A percentile compares a stretch with the other conserved stretches of the same genome.
Evolutionary conservation across 2,329 filamentous ascomycete species (phyloP).

Genomic region (Calonectria montana): DNA sequence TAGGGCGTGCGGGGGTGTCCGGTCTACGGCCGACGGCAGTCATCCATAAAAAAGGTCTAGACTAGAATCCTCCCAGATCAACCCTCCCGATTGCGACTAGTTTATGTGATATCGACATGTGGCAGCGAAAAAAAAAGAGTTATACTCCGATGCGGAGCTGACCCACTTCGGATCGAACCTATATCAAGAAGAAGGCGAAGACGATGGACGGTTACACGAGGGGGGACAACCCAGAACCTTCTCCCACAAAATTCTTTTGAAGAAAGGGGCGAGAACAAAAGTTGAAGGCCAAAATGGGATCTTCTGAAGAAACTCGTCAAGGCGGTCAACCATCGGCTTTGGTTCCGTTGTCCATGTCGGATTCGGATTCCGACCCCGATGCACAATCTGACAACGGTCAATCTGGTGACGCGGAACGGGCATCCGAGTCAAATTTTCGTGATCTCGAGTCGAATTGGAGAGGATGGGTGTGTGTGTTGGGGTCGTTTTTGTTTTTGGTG

Average conservation of each 20-base stretch:
- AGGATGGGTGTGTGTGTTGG: slow-evolving; percentile 41
- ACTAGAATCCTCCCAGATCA: not conserved
- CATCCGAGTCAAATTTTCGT: slow-evolving; percentile 15
- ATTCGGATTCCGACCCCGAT: slow-evolving; percentile 29
- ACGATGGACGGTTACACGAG: not conserved
- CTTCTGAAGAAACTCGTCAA: not conserved
- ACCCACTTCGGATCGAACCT: slow-evolving; percentile 6
- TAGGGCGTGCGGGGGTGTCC: slow-evolving; percentile 17
- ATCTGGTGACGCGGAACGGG: slow-evolving; percentile 28
- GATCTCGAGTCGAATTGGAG: slow-evolving; percentile 32
- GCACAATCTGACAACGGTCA: slow-evolving; percentile 14
- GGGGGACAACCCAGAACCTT: not conserved
- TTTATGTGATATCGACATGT: slow-evolving; percentile 4
- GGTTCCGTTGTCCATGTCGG: slow-evolving; percentile 11
- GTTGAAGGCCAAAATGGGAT: not conserved
- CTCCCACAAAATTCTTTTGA: not conserved
- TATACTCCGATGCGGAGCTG: slow-evolving; percentile 22
- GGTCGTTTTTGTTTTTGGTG: slow-evolving; percentile 35
- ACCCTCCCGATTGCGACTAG: slow-evolving; percentile 10
- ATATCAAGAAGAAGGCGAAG: slow-evolving; percentile 14
- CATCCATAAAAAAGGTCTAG: not conserved
- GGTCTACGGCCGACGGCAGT: not conserved
- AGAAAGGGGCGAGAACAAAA: not conserved
- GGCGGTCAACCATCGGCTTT: not conserved
- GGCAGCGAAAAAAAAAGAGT: slow-evolving; percentile 7